phyloP scores from a whole-genome alignment of 768 basidiomycete species.

The Nidula microcarpa region DNA sequence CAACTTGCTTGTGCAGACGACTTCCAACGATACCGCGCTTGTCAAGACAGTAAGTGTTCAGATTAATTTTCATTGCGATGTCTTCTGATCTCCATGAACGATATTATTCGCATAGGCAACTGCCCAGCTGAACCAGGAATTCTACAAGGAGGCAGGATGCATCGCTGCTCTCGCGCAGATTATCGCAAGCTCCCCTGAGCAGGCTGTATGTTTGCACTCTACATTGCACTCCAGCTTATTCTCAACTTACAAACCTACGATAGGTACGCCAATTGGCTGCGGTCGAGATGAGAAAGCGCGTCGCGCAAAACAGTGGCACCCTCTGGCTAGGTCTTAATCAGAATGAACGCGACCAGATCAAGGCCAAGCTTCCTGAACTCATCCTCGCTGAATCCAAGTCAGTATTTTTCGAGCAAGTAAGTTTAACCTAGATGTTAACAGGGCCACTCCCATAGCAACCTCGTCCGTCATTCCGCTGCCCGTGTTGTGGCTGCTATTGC shows the following conservation, averaged over 20 bases:
- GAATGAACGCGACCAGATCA: slow-evolving; percentile 77
- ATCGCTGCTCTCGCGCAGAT: slow-evolving; percentile 90
- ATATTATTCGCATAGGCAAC: slow-evolving; percentile 65
- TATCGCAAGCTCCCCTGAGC: slow-evolving; percentile 80
- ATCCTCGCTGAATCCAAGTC: slow-evolving; percentile 78
- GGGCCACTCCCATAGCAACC: slow-evolving; percentile 48
- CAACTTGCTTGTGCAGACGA: slow-evolving; percentile 80
- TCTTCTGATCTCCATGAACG: neutral
- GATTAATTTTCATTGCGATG: neutral
- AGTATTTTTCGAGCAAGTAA: slow-evolving; percentile 18
- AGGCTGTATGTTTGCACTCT: slow-evolving; percentile 55
- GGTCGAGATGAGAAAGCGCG: slow-evolving; percentile 93
- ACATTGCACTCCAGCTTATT: slow-evolving; percentile 4
- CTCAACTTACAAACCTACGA: slow-evolving; percentile 4
- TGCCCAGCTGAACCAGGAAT: slow-evolving; percentile 84
- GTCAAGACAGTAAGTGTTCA: slow-evolving; percentile 76
- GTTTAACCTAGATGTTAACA: slow-evolving; percentile 8
- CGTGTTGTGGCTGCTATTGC: slow-evolving; percentile 94
- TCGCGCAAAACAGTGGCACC: slow-evolving; percentile 72
- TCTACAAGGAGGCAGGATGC: slow-evolving; percentile 87
- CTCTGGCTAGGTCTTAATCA: slow-evolving; percentile 76
- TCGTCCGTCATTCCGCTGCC: slow-evolving; percentile 90
- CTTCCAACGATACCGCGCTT: slow-evolving; percentile 82
- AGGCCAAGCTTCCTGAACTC: slow-evolving; percentile 73
- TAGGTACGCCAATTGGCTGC: slow-evolving; percentile 97